phyloP scores from a whole-genome alignment of 176 grass and related monocot species.

The Eremochloa ophiuroides region DNA sequence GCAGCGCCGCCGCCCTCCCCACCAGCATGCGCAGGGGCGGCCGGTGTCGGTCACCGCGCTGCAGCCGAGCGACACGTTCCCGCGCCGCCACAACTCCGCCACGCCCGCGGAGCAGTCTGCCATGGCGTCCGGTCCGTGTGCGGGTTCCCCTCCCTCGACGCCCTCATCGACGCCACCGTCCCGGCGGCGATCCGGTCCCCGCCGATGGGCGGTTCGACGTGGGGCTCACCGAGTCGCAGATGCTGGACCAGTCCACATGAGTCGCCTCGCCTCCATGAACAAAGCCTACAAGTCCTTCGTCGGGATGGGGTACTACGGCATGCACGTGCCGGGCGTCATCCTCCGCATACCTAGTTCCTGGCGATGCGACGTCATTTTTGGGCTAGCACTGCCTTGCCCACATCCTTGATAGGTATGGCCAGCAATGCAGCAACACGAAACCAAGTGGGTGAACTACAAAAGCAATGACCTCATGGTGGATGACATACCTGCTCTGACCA shows the following conservation, averaged over 20 bases:
- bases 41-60: conserved; percentile 47
- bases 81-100: conserved; percentile 85
- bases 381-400: no score
- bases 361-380: no score
- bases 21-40: conserved; percentile 38
- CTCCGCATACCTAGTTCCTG: no score
- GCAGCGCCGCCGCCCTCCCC: not conserved
- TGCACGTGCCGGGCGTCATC: conserved; percentile 71
- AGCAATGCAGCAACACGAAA: no score
- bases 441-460: no score
- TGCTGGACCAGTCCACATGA: conserved; percentile 92
- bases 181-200: conserved; percentile 57
- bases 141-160: conserved; percentile 65
- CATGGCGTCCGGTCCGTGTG: conserved; percentile 67
- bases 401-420: no score
- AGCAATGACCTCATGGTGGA: no score
- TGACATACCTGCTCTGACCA: no score
- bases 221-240: conserved; percentile 84
- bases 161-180: conserved; percentile 81
- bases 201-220: conserved; percentile 62
- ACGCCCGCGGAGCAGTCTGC: conserved; percentile 59
- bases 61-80: conserved; percentile 88
- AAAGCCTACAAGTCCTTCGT: conserved; percentile 88
- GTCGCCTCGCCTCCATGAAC: conserved; percentile 68
- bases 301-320: conserved; percentile 97